phyloP scores from a whole-genome alignment of 2,329 filamentous ascomycete genomes.

The Penicillium sp. region DNA sequence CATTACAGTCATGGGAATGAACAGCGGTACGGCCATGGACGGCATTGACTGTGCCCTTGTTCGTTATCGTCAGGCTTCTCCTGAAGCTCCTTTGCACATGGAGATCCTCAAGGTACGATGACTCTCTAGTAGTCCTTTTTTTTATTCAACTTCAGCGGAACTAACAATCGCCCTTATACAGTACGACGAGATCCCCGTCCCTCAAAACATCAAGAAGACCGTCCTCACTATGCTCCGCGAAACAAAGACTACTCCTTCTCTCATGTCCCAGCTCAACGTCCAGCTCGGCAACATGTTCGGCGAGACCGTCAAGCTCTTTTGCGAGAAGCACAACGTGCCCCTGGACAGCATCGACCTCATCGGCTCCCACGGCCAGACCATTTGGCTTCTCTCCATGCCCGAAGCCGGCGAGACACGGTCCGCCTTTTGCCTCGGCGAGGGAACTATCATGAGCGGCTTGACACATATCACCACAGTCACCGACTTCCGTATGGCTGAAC shows the following conservation, averaged over 20 bases:
- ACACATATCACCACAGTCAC: constrained; percentile 61
- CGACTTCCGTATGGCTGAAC: constrained; percentile 58
- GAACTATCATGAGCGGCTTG: constrained; percentile 53
- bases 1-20: constrained; percentile 56
- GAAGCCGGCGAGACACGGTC: constrained; percentile 48
- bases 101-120: constrained; percentile 47
- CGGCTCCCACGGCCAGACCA: constrained; percentile 61
- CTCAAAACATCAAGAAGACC: constrained; percentile 55
- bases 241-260: constrained; percentile 54
- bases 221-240: constrained; percentile 60
- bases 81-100: constrained; percentile 55
- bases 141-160: background rate
- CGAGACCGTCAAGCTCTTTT: constrained; percentile 53
- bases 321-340: constrained; percentile 44
- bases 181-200: constrained; percentile 58
- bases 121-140: background rate
- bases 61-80: constrained; percentile 55
- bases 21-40: constrained; percentile 56
- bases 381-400: constrained; percentile 58
- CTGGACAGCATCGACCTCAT: constrained; percentile 54
- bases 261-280: constrained; percentile 59
- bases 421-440: constrained; percentile 60
- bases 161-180: constrained; percentile 23
- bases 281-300: constrained; percentile 59
- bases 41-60: constrained; percentile 61